phyloP scores from a whole-genome alignment of 2,329 filamentous ascomycete genomes.

The Rhexocercosporidium sp. region DNA sequence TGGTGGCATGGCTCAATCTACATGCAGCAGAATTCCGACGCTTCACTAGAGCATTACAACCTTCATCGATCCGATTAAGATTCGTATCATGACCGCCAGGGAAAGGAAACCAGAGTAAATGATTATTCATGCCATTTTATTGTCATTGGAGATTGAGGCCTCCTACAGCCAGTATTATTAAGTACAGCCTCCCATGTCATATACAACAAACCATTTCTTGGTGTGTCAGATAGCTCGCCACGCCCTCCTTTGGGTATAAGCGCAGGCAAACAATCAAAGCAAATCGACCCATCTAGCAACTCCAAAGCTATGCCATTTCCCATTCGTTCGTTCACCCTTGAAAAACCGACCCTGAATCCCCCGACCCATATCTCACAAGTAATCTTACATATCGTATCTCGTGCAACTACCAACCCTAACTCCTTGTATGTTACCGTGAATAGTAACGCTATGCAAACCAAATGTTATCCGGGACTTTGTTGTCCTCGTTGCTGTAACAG shows the following conservation, averaged over 20 bases:
- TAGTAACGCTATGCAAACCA: slow-evolving; percentile 9
- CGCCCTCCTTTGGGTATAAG: slow-evolving; percentile 10
- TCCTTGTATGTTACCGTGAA: slow-evolving; percentile 1
- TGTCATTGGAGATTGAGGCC: slow-evolving; percentile 15
- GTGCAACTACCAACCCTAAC: neutral
- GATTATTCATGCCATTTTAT: slow-evolving; percentile 4
- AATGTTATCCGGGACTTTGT: neutral
- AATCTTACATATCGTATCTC: slow-evolving; percentile 8
- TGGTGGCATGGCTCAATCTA: too few species aligned
- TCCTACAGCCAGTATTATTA: neutral
- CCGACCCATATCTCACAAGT: slow-evolving; percentile 8
- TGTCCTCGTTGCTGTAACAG: neutral
- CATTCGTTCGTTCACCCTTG: neutral
- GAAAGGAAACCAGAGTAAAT: neutral
- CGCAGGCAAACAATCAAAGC: slow-evolving; percentile 9
- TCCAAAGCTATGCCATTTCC: slow-evolving; percentile 12
- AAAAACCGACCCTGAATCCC: neutral
- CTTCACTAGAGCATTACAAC: too few species aligned
- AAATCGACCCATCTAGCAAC: slow-evolving; percentile 11
- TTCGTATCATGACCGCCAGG: too few species aligned
- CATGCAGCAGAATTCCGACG: too few species aligned
- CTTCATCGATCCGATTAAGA: too few species aligned
- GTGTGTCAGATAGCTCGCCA: slow-evolving; percentile 2
- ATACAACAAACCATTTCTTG: slow-evolving; percentile 8
- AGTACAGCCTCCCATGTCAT: neutral